phyloP scores from a whole-genome alignment of 345 rosid genomes.

The Psidium friedrichsthalianum region DNA sequence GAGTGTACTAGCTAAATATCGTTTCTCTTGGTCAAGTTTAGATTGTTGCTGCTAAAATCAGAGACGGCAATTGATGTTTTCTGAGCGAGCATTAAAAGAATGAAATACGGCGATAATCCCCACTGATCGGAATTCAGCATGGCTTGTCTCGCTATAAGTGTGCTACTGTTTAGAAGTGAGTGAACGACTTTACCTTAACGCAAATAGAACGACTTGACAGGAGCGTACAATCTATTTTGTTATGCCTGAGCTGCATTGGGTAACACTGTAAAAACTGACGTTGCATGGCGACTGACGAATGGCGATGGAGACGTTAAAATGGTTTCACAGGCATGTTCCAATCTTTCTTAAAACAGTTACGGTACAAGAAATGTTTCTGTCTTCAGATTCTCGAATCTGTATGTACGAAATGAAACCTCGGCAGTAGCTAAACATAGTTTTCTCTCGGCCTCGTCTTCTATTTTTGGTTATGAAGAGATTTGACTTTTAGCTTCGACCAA shows the following conservation, averaged over 20 bases:
- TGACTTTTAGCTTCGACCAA: neutral
- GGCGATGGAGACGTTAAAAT: neutral
- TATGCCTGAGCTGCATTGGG: neutral
- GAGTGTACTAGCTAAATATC: neutral
- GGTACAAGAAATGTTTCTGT: too few species aligned
- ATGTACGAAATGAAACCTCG: neutral
- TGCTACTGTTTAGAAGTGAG: neutral
- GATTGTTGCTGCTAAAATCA: neutral
- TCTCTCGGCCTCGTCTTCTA: neutral
- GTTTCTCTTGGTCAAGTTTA: neutral
- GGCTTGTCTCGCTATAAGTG: neutral
- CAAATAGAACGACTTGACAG: neutral
- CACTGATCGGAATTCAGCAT: neutral
- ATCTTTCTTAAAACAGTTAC: too few species aligned
- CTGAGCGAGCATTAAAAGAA: neutral
- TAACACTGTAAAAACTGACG: neutral
- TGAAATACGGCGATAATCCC: neutral
- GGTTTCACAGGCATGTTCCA: neutral
- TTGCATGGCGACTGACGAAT: neutral
- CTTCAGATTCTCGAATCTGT: neutral
- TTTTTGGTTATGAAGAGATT: neutral
- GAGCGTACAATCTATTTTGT: neutral
- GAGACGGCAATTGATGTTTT: neutral
- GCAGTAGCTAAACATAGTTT: neutral
- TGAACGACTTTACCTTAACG: too few species aligned